Base-by-base conservation (phyloP, 331 rosid species). In the Malus hybrid region DNA sequence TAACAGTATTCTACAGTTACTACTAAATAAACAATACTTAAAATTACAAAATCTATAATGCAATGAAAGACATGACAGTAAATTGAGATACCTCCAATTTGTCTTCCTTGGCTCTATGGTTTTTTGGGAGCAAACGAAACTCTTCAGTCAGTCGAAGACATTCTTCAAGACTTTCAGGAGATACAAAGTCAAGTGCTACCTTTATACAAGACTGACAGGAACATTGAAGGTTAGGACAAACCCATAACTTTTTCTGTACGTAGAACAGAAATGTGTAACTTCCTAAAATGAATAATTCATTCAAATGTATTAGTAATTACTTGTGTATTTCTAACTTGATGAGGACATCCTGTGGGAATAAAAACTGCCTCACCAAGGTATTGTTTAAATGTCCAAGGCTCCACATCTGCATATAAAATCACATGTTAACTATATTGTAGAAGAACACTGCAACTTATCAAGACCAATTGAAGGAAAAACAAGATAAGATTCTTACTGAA, bases 371-470 rank as follows among this genome's bases (percentile, higher is more conserved):
- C 96, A 33, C 93, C 93, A 79, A 88, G 88, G 79, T 79, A 76
- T 79, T 90, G 96, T 79, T 85, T 90, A 73, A 90, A 90, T 71
- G 91, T 90, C 96, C 96, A 90, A 39, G 96, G 91, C 78, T 90
- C 93, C 57, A 88, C 82, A 63, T 82, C 96, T 90, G 83, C 73
- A 77, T 19, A 28, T 50, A 73, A 65, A 70, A 70, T 56, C 29
- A 10, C 29, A 44, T 22, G 20, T 27, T 74, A 34, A 77, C 46
- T 31, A 50, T 15, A 63, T 48, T n/a, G 39, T 15, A 44, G 48
- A 18, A 52, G 24, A 44, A 56, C 44, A 29, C 61, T 70, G 39
- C 75, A 74, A 71, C 69, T 10, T 44, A 34, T 10, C 15, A 36
- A 81, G 76, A 75, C 55, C 75, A 32, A 69, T 32, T 65, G 28